These are phyloP conservation scores for Leccinum rimulosum DNA, from an alignment of 768 basidiomycete species.

Conservation along the genomic window DNA sequence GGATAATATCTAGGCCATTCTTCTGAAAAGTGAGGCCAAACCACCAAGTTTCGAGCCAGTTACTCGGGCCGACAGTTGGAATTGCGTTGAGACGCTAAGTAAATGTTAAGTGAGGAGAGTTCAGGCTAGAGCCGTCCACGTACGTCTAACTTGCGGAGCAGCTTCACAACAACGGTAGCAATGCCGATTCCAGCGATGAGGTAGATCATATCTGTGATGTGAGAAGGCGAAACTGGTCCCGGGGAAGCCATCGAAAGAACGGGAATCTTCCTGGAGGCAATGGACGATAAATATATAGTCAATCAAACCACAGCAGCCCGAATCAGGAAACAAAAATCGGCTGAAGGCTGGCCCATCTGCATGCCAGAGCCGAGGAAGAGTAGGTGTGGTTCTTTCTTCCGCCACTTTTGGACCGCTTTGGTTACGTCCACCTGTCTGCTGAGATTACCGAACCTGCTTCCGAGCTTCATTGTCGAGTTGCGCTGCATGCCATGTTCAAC, in stretches of 20 bases:
- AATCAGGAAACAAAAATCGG: too few relatives aligned
- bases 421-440: too few relatives aligned
- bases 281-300: not conserved
- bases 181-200: not conserved
- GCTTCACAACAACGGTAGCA: not conserved
- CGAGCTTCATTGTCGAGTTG: too few relatives aligned
- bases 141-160: not conserved
- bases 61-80: not conserved
- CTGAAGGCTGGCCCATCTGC: too few relatives aligned
- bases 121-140: not conserved
- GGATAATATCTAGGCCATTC: not conserved
- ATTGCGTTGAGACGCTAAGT: not conserved
- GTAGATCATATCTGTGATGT: not conserved
- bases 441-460: too few relatives aligned
- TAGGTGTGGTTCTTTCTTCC: too few relatives aligned
- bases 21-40: not conserved
- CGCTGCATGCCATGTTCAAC: too few relatives aligned
- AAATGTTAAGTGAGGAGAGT: not conserved
- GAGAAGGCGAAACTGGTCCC: not conserved
- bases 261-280: not conserved
- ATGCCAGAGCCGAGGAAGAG: too few relatives aligned
- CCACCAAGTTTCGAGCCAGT: conserved; percentile 36
- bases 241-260: not conserved
- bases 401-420: too few relatives aligned
- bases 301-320: not conserved